Percentiles rank a stretch among this genome's conserved stretches.
phyloP scores from a whole-genome alignment of 129 eudicot species.

The Centella asiatica region DNA sequence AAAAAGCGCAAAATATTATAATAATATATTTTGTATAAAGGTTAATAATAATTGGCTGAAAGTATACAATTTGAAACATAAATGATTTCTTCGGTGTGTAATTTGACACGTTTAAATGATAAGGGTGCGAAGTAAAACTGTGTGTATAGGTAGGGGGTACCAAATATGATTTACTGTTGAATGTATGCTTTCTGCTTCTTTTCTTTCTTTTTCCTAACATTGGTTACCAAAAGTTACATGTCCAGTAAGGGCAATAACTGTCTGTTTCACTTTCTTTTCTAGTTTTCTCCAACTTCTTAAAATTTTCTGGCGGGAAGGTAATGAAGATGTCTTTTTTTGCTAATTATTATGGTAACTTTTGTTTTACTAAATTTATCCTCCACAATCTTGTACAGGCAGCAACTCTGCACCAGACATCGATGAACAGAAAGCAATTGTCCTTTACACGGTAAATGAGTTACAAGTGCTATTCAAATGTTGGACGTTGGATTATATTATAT shows the following conservation, averaged over 20 bases:
- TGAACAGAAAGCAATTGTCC: slow-evolving; percentile 82
- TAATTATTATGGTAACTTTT: slow-evolving; percentile 1
- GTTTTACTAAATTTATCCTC: slow-evolving; percentile 11
- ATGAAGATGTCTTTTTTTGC: slow-evolving; percentile 1
- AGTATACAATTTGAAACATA: too few relatives aligned
- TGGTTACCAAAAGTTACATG: not conserved
- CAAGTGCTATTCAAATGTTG: slow-evolving; percentile 5
- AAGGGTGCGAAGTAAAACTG: too few relatives aligned
- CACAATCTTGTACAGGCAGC: slow-evolving; percentile 43
- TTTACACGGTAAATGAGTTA: slow-evolving; percentile 53
- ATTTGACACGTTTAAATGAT: too few relatives aligned
- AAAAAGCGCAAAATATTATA: too few relatives aligned
- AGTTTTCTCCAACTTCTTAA: not conserved
- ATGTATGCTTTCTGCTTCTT: not conserved
- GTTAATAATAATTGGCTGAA: too few relatives aligned
- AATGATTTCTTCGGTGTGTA: too few relatives aligned
- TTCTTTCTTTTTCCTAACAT: not conserved
- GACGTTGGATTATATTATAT: not conserved
- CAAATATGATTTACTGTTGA: too few relatives aligned
- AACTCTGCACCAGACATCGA: slow-evolving; percentile 31
- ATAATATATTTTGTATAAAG: too few relatives aligned
- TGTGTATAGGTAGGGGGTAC: too few relatives aligned
- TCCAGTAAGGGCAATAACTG: too few relatives aligned
- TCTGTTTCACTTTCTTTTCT: not conserved
- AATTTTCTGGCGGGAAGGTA: too few relatives aligned